Base-by-base conservation (phyloP, 495 filamentous ascomycete species). In the Penicillium coprophilum region DNA sequence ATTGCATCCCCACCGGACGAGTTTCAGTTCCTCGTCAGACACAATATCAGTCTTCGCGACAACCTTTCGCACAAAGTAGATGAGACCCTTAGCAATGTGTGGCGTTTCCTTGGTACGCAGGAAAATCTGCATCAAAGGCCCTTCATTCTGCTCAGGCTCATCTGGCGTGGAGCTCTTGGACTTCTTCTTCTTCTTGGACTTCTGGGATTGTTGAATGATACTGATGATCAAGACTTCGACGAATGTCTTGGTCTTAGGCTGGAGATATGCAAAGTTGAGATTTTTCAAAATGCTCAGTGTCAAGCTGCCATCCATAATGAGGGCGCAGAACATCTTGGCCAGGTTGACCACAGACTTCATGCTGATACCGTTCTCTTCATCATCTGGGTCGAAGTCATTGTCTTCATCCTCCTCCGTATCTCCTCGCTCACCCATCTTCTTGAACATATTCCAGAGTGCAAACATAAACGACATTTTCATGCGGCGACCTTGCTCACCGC, bases 371-470 rank as follows among this genome's bases (percentile, higher is more conserved):
- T 74, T 71, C 24, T 74, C 66, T 9, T 79, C 71, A 9, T 77
- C 76, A 9, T 84, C 83, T 1, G 79, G 80, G 31, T 77, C 71
- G 28, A 67, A 65, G 52, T 55, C 50, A 2, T 82, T 80, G 4
- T 83, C 83, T 8, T 78, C 77, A 10, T 86, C 85, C 15, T 82
- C 80, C 19, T 77, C 77, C 41, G 77, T 63, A 38, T 77, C 76
- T 30, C 85, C 80, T 19, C 77, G 74, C 69, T 95, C 91, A 45
- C 90, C 92, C 77, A 97, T 84, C 43, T 82, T 78, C 69, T 87
- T 89, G 73, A 96, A 92, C n/a, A 92, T 74, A 60, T 88, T 89
- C 87, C 91, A 97, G 1, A 97, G 76, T 19, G 84, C 81, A 61
- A 88, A 91, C 68, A 92, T 89, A 65, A 98, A 96, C 4, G 87